Percentiles rank a stretch among this genome's conserved stretches.
phyloP scores from a whole-genome alignment of 257 asterid species.

The Penstemon davidsonii region DNA sequence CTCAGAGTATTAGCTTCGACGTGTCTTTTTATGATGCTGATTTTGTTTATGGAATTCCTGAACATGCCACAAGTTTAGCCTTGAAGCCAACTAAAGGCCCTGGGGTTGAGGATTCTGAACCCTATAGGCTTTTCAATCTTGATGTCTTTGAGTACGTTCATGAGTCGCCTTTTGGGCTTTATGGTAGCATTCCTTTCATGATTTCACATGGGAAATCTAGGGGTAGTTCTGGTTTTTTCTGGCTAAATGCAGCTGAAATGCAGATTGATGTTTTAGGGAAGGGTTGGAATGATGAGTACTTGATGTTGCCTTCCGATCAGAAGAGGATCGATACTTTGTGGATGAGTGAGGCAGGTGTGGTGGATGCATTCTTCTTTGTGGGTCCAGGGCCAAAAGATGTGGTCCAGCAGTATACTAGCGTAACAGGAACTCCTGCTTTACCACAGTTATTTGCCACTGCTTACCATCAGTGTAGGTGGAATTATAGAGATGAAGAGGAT shows the following conservation, averaged over 20 bases:
- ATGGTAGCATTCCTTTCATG: constrained; percentile 92
- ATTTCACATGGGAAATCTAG: constrained; percentile 79
- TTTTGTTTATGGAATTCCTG: constrained; percentile 93
- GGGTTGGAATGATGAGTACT: constrained; percentile 71
- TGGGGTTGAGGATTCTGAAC: constrained; percentile 84
- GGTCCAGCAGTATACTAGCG: constrained; percentile 77
- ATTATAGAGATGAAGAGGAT: constrained; percentile 96
- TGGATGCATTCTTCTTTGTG: constrained; percentile 86
- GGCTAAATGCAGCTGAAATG: constrained; percentile 99
- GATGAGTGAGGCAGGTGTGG: constrained; percentile 97
- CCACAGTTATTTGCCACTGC: constrained; percentile 90
- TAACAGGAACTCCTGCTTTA: constrained; percentile 86
- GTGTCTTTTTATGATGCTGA: constrained; percentile 93
- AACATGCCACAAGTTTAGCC: constrained; percentile 91
- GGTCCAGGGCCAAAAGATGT: constrained; percentile 97
- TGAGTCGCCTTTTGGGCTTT: constrained; percentile 94
- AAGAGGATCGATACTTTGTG: constrained; percentile 82
- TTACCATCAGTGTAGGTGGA: constrained; percentile 99
- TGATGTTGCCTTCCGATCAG: constrained; percentile 70
- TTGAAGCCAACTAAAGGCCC: constrained; percentile 91
- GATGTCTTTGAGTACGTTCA: constrained; percentile 86
- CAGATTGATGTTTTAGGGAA: constrained; percentile 89
- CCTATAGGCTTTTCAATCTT: constrained; percentile 87
- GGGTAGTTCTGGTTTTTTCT: constrained; percentile 94
- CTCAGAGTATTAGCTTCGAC: constrained; percentile 93